These are phyloP conservation scores for Aquilaria yunnanensis DNA, from an alignment of 345 rosid species.

Conservation along the genomic window DNA sequence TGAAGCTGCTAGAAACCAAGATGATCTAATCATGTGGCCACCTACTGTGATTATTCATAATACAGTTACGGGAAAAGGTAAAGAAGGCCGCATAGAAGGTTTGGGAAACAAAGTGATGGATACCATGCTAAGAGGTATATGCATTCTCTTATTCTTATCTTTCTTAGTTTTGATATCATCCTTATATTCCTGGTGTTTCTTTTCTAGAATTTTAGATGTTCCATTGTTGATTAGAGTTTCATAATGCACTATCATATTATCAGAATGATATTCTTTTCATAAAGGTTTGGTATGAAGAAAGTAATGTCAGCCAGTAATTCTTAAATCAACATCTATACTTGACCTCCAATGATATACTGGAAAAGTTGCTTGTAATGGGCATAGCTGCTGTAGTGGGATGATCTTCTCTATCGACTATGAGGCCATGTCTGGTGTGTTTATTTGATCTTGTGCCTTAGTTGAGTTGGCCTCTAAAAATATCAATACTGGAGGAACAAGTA, in stretches of 20 bases:
- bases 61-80: constrained; percentile 88
- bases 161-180: constrained; percentile 16
- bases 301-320: too few species aligned
- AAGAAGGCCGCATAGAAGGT: constrained; percentile 97
- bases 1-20: constrained; percentile 73
- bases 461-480: too few species aligned
- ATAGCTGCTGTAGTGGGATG: too few species aligned
- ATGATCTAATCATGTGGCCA: constrained; percentile 95
- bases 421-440: too few species aligned
- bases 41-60: constrained; percentile 90
- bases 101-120: constrained; percentile 97
- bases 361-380: too few species aligned
- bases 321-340: too few species aligned
- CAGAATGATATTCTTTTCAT: too few species aligned
- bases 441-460: too few species aligned
- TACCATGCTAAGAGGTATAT: constrained; percentile 83
- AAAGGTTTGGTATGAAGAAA: too few species aligned
- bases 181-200: constrained; percentile 7
- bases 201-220: constrained; percentile 2
- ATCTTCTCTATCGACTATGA: too few species aligned
- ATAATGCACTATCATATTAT: not conserved
- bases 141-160: constrained; percentile 20
- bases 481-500: too few species aligned
- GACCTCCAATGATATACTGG: too few species aligned
- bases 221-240: not conserved